Evolutionary conservation across 2,329 filamentous ascomycete species (phyloP).

Genomic region (Ophiostoma pallidulum): DNA sequence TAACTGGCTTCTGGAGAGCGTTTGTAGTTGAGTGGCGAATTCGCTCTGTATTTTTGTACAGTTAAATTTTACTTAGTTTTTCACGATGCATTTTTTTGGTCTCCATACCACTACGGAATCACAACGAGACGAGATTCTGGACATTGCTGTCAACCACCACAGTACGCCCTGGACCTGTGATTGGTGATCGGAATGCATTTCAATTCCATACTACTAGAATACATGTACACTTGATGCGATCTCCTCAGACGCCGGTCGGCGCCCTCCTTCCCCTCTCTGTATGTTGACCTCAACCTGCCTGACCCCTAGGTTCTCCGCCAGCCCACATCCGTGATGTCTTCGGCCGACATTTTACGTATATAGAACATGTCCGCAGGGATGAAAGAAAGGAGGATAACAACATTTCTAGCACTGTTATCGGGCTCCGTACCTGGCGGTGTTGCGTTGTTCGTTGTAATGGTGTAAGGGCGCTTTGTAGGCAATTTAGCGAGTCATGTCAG

Average conservation of each 20-base stretch:
- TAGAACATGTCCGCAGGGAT: not conserved
- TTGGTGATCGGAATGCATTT: no score
- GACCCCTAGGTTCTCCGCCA: not conserved
- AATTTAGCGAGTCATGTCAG: slow-evolving; percentile 3
- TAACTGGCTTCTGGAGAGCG: no score
- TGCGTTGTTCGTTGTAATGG: slow-evolving; percentile 9
- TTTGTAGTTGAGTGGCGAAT: not conserved
- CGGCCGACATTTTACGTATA: not conserved
- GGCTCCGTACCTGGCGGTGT: no score
- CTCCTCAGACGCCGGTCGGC: no score
- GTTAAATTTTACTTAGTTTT: not conserved
- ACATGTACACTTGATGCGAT: no score
- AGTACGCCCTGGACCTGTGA: no score
- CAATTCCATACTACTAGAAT: no score
- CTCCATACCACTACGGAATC: no score
- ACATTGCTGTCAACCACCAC: no score
- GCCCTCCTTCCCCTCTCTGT: no score
- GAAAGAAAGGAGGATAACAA: slow-evolving; percentile 6
- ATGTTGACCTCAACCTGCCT: not conserved
- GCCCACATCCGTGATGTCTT: slow-evolving; percentile 1
- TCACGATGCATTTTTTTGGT: no score
- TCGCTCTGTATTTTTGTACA: not conserved
- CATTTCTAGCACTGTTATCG: slow-evolving; percentile 10
- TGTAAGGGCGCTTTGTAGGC: slow-evolving; percentile 12
- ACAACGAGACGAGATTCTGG: no score